Base-by-base conservation (phyloP, 164 flowering plant species). In the Vitis riparia region DNA sequence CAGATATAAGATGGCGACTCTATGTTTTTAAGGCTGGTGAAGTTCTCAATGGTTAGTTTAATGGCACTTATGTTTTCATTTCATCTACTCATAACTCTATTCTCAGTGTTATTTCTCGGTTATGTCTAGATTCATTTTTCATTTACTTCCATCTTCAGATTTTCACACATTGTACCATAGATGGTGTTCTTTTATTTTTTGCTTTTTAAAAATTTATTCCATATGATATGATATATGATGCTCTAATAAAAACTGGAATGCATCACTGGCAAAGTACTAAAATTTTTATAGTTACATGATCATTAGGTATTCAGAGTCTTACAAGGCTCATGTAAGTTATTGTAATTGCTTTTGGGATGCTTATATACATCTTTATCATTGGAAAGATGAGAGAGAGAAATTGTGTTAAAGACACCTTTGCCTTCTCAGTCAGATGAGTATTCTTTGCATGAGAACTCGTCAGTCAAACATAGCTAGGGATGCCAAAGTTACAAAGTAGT, bases 11-110 rank as follows among this genome's bases (percentile, higher is more conserved):
- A 85, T 95, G 99, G 98, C 73, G 94, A 53, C 80, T 93, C n/a
- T 95, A 91, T 88, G 98, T 91, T 59, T 95, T 95, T 80, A 95
- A 93, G 84, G 94, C 71, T 78, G 97, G 96, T 57, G 98, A 95
- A 80, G 90, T 82, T 73, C 84, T 95, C 17, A 93, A 90, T 79
- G 99, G 98, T 89, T 73, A 75, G 75, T 63, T 9, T 68, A 10
- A 30, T 51, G 11, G 23, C 2, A 32, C 27, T 44, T 57, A 5
- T 16, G 13, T 5, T 47, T 57, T 16, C 51, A 53, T 59, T 8
- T 29, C 17, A 58, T 47, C 19, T 55, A 8, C 49, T 44, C 5
- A 11, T 37, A 44, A 30, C 51, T 32, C 51, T n/a, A 44, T 52
- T 49, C 16, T 19, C 30, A 5, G 17, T 64, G 67, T 49, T 15